A percentile compares a stretch with the other conserved stretches of the same genome.
Conservation (phyloP, 1,139 yeast genomes). For the Geotrichum klebahnii region DNA sequence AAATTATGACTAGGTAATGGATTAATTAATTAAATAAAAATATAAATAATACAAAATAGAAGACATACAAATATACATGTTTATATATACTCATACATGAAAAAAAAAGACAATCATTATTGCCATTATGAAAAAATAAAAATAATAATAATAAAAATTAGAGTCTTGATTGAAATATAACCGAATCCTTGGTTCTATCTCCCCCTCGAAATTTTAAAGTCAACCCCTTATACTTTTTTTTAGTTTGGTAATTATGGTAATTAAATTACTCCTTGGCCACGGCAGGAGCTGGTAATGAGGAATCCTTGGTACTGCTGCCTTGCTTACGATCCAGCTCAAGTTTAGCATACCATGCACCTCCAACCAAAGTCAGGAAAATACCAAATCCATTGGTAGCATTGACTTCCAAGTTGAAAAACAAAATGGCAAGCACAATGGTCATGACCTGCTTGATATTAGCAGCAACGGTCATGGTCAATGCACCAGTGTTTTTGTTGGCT, state of each 20-base stretch:
- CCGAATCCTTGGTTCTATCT: too few species aligned
- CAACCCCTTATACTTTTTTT: neutral
- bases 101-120: too few species aligned
- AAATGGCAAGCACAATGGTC: conserved; percentile 30
- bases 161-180: too few species aligned
- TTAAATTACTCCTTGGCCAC: neutral
- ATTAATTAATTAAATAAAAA: too few species aligned
- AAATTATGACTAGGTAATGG: too few species aligned
- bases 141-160: too few species aligned
- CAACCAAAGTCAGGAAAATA: conserved; percentile 29
- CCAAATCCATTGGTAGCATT: conserved; percentile 29
- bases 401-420: conserved; percentile 29
- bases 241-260: too few species aligned
- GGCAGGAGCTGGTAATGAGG: neutral
- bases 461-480: conserved; percentile 33
- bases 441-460: conserved; percentile 32
- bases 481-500: conserved; percentile 32
- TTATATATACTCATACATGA: too few species aligned
- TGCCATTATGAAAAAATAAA: too few species aligned
- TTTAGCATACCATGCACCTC: conserved; percentile 35
- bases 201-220: too few species aligned
- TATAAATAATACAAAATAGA: too few species aligned
- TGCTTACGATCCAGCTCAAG: conserved; percentile 24
- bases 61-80: too few species aligned
- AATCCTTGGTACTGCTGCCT: neutral